These are phyloP conservation scores for Lentinula detonsa DNA, from an alignment of 768 basidiomycete genomes.

Conservation along the genomic window DNA sequence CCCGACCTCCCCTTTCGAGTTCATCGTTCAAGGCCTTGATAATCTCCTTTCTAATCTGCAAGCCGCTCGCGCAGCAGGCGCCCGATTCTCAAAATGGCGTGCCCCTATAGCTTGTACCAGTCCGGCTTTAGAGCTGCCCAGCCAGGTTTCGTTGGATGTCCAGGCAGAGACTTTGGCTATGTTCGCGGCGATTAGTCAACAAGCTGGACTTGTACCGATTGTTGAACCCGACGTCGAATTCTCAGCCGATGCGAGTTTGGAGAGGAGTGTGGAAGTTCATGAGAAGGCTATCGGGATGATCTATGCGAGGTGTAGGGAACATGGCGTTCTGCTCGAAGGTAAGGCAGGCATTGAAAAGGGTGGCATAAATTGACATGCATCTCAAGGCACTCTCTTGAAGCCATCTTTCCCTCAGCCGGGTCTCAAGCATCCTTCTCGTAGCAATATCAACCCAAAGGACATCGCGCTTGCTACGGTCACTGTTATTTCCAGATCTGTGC, in stretches of 20 bases:
- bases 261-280: conserved; percentile 39
- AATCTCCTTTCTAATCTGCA: conserved; percentile 35
- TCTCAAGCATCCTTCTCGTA: conserved; percentile 32
- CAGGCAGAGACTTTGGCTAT: conserved; percentile 43
- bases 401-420: conserved; percentile 48
- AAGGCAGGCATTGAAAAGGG: background rate
- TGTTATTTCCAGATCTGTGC: conserved; percentile 38
- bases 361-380: background rate
- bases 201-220: conserved; percentile 46
- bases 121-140: conserved; percentile 26
- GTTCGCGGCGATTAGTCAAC: conserved; percentile 45
- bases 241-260: conserved; percentile 38
- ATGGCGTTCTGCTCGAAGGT: conserved; percentile 47
- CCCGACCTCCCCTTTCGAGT: conserved; percentile 37
- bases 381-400: conserved; percentile 41
- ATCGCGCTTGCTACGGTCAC: conserved; percentile 42
- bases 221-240: conserved; percentile 51
- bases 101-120: conserved; percentile 42
- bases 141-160: conserved; percentile 33
- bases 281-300: conserved; percentile 39
- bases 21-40: conserved; percentile 44
- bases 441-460: conserved; percentile 27
- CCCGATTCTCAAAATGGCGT: conserved; percentile 48
- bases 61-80: conserved; percentile 35
- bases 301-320: conserved; percentile 35